phyloP scores from a whole-genome alignment of 179 eudicot species.

The Spergularia azorica region DNA sequence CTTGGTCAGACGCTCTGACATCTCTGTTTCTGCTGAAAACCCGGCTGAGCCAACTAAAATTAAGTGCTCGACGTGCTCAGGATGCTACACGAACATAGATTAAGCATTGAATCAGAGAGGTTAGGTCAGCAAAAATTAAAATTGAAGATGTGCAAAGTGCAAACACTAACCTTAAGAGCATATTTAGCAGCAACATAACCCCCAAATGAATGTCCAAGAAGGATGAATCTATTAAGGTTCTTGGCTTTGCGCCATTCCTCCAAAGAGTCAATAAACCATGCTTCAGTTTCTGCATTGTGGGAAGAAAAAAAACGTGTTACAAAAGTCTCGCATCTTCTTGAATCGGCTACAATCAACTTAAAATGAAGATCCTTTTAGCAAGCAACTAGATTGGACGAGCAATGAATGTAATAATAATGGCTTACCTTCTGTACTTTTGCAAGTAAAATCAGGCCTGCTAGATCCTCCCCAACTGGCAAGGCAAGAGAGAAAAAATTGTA shows the following conservation, averaged over 20 bases:
- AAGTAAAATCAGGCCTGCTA: conserved; percentile 96
- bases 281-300: conserved; percentile 82
- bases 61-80: conserved; percentile 86
- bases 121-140: conserved; percentile 5
- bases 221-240: conserved; percentile 71
- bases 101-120: neutral
- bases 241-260: conserved; percentile 97
- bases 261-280: conserved; percentile 90
- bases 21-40: conserved; percentile 66
- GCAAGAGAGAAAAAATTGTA: conserved; percentile 10
- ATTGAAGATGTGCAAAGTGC: neutral
- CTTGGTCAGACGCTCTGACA: conserved; percentile 59
- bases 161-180: conserved; percentile 61
- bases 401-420: conserved; percentile 1
- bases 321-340: neutral
- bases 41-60: conserved; percentile 94
- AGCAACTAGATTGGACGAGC: neutral
- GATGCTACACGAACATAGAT: conserved; percentile 57
- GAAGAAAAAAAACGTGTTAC: neutral
- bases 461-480: conserved; percentile 99
- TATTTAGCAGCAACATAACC: conserved; percentile 91
- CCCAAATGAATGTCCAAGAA: conserved; percentile 97
- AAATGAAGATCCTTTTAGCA: neutral
- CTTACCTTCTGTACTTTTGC: conserved; percentile 97
- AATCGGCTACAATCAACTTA: neutral